Evolutionary conservation across 1,139 yeast genomes (phyloP), one percentile per base, ranked within the genome.

Genomic region (Ogataea hybrid): DNA sequence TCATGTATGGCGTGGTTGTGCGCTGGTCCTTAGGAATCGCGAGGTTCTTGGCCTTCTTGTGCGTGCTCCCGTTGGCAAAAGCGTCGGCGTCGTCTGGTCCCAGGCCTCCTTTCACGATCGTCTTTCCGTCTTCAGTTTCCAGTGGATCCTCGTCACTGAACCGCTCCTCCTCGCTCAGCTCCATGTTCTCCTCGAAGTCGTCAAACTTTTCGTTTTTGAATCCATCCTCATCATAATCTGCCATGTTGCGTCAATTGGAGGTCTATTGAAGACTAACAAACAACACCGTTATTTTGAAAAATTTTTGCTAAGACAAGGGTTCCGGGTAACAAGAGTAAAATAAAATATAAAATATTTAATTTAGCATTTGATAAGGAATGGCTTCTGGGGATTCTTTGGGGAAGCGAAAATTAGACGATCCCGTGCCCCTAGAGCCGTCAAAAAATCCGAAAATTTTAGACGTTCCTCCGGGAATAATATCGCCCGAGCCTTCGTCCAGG

Each of bases 1-100:
- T 92, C 97, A 92, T 89, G 63, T 92, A 92, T 40, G 99, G 99
- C 10, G 99, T 92, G 17, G 99, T 92, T 30, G 89, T 77, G 63
- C 99, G 77, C 49, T 87, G 71, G 15, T 87, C 96, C 58, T 79
- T 86, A 41, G 97, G 86, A 47, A 92, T 89, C 12, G 97, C 95
- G 56, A 88, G 76, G 54, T 87, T 95, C 57, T 77, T 83, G 44
- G 79, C 73, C 15, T 95, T 50, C 37, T 49, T 56, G 17, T 79
- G 65, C 79, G 85, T 62, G 82, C 74, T 47, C 38, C 71, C 75
- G 33, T 58, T 61, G 8, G 43, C 22, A 11, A 37, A 39, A 25
- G 47, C 38, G 32, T 51, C 64, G 44, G 63, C 63, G 42, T 76
- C 84, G 21, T 75, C 79, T 6, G 81, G 76, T 4, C 83, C 84